These are phyloP conservation scores for Saccharomyces uvarum DNA, from an alignment of 1,139 yeast genomes.

Conservation along the genomic window DNA sequence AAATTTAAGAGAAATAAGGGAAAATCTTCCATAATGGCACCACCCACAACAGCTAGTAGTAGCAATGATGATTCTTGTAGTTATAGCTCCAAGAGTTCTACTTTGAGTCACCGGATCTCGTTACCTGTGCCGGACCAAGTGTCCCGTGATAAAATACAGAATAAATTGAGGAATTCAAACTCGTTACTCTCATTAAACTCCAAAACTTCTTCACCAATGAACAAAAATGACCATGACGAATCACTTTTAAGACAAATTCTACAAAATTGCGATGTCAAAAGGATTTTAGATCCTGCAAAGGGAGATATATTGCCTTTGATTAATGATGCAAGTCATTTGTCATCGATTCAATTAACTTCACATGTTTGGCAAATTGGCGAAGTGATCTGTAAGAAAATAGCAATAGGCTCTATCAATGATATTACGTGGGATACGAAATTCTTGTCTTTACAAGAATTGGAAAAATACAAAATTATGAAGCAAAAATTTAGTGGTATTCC, in stretches of 20 bases:
- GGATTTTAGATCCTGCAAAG: background rate
- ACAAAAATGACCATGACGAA: constrained; percentile 23
- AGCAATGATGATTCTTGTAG: constrained; percentile 13
- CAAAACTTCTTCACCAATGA: constrained; percentile 12
- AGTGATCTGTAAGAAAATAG: constrained; percentile 19
- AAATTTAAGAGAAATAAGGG: constrained; percentile 24
- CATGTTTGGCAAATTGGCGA: constrained; percentile 18
- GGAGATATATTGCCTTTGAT: background rate
- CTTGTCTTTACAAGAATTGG: constrained; percentile 26
- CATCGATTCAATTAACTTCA: constrained; percentile 11
- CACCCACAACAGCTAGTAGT: constrained; percentile 5
- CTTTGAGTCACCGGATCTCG: constrained; percentile 37
- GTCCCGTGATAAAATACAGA: constrained; percentile 47
- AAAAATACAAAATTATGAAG: constrained; percentile 18
- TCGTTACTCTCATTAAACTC: constrained; percentile 42
- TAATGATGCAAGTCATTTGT: background rate
- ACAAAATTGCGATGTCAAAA: constrained; percentile 22
- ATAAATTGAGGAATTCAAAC: constrained; percentile 45
- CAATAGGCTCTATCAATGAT: constrained; percentile 15
- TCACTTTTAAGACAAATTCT: constrained; percentile 21
- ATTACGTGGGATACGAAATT: constrained; percentile 16
- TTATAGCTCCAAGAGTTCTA: constrained; percentile 7
- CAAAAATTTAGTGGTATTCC: constrained; percentile 28
- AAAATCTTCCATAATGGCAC: constrained; percentile 15
- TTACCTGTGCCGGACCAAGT: constrained; percentile 49